Percentiles rank a stretch among this genome's conserved stretches.
Evolutionary conservation across 768 basidiomycete species (phyloP).

Genomic region (Podaxis rugospora): DNA sequence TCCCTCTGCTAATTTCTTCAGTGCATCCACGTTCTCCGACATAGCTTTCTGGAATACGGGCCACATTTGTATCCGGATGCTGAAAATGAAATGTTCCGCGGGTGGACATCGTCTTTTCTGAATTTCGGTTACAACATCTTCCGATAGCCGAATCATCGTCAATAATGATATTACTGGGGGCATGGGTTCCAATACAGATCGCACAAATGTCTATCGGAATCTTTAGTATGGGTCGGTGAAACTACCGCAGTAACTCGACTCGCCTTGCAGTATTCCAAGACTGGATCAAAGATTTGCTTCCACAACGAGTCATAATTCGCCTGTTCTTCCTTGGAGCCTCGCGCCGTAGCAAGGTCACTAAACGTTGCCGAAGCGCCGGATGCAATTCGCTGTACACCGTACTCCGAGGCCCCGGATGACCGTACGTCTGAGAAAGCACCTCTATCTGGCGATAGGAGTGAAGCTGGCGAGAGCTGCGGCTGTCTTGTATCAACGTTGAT

Average conservation of each 20-base stretch:
- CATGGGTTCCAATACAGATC: slow-evolving; percentile 62
- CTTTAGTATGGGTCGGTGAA: slow-evolving; percentile 2
- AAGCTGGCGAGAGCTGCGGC: slow-evolving; percentile 31
- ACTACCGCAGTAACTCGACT: slow-evolving; percentile 15
- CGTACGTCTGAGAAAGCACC: slow-evolving; percentile 32
- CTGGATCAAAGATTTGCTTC: slow-evolving; percentile 93
- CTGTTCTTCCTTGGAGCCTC: slow-evolving; percentile 55
- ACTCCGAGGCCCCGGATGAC: slow-evolving; percentile 50
- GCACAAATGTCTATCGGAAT: slow-evolving; percentile 56
- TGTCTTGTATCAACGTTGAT: slow-evolving; percentile 30
- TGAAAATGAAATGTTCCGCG: slow-evolving; percentile 77
- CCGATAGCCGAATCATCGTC: slow-evolving; percentile 88
- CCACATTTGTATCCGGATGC: slow-evolving; percentile 84
- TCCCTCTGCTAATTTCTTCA: slow-evolving; percentile 82
- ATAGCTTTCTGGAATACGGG: slow-evolving; percentile 89
- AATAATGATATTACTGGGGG: slow-evolving; percentile 77
- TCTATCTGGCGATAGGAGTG: slow-evolving; percentile 40
- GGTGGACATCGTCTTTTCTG: slow-evolving; percentile 77
- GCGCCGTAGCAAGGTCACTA: slow-evolving; percentile 29
- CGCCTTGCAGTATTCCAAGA: slow-evolving; percentile 81
- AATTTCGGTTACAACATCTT: slow-evolving; percentile 70
- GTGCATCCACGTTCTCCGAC: slow-evolving; percentile 74
- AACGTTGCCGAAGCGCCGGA: slow-evolving; percentile 29
- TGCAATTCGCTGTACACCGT: slow-evolving; percentile 30
- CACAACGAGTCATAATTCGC: slow-evolving; percentile 62